Conservation (phyloP, 495 filamentous ascomycete species). For the Neurospora tetraspora region DNA sequence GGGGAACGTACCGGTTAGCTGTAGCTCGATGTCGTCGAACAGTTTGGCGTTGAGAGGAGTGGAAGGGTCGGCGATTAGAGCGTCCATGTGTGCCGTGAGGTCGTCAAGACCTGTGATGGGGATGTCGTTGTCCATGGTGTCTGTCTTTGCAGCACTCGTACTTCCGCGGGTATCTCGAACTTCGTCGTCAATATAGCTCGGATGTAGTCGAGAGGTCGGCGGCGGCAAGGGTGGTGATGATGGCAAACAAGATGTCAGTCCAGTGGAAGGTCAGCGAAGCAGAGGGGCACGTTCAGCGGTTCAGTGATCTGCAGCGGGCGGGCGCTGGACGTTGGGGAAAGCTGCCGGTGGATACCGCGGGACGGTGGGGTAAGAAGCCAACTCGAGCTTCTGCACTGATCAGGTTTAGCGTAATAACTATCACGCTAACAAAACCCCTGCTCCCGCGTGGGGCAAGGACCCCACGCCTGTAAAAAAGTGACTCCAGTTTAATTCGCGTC, state of each 20-base stretch:
- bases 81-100: conserved; percentile 38
- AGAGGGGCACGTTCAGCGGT: background rate
- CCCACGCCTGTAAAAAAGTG: background rate
- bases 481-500: background rate
- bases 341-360: background rate
- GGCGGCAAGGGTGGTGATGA: background rate
- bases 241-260: no score
- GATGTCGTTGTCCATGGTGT: conserved; percentile 18
- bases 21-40: conserved; percentile 45
- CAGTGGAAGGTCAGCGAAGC: background rate
- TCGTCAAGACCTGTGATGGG: conserved; percentile 38
- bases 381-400: background rate
- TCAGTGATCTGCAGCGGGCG: background rate
- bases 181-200: background rate
- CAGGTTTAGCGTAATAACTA: background rate
- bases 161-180: no score
- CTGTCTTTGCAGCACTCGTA: background rate
- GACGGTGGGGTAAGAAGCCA: background rate
- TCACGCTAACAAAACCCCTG: background rate
- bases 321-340: no score
- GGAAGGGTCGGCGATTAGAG: conserved; percentile 30
- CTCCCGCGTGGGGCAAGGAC: background rate
- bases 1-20: conserved; percentile 33
- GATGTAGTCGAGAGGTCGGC: background rate
- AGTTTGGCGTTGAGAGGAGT: conserved; percentile 33